Base-by-base conservation (phyloP, 495 filamentous ascomycete genomes). In the Recurvomyces mirabilis region DNA sequence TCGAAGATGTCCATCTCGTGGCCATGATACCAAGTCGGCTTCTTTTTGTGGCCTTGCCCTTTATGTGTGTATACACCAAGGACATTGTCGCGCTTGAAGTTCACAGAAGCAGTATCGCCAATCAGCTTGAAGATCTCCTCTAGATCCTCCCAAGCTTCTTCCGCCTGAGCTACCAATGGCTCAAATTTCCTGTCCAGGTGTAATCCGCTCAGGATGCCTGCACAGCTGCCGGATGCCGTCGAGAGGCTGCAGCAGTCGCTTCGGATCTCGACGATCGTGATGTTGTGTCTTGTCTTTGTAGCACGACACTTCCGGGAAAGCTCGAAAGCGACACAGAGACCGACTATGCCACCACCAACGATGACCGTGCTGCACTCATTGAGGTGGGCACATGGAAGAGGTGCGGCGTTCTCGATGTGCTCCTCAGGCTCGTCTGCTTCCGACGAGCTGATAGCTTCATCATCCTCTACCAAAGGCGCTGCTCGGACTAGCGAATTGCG, bases 241-340 rank as follows among this genome's bases (percentile, higher is more conserved):
- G n/a, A n/a, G n/a, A 43, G 20, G 15, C 41, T 13, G 26, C 43
- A 42, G 21, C 20, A 14, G 2, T 15, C 28, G 10, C 18, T 19
- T 15, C 38, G 2, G 43, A 52, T 25, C 1, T 55, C 52, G 2
- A 55, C 34, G n/a, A 55, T 48, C 0, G 32, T 39, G 30, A 55
- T 48, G 14, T 7, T 33, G 20, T 51, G 47, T 1, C 22, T 11
- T 21, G 14, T 48, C 0, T 35, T 31, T 3, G 40, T 30, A 3
- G 21, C 7, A 2, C 18, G 20, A 5, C 29, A 15, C 25, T 34
- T 34, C 17, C 22, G 26, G 1, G 52, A 42, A 5, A 55, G 39
- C 43, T 55, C 32, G 14, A 30, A 40, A 7, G 47, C 52, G 11
- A 52, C 29, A 20, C 41, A 51, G 5, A 55, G 41, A 12, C 52